Percentiles rank a stretch among this genome's conserved stretches.
phyloP scores from a whole-genome alignment of 768 basidiomycete species.

The Leucocoprinus birnbaumii region DNA sequence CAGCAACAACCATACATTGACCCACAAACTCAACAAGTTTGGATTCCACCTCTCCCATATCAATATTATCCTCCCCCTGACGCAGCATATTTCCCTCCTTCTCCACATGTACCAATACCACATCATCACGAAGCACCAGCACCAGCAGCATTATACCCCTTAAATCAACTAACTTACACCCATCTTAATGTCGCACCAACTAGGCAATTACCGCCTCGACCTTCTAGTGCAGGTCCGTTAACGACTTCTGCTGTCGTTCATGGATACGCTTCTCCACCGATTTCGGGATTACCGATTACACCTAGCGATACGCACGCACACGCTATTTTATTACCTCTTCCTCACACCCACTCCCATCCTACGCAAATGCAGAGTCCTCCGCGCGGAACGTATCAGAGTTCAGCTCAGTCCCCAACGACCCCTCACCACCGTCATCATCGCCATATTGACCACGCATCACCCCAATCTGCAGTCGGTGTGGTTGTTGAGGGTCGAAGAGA shows the following conservation, averaged over 20 bases:
- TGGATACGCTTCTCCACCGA: conserved; percentile 5
- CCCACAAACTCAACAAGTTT: conserved; percentile 39
- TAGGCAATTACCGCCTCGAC: conserved; percentile 27
- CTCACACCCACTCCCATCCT: background rate
- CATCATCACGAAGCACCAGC: background rate
- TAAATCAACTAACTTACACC: conserved; percentile 2
- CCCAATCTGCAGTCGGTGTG: background rate
- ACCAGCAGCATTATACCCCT: background rate
- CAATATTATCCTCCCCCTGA: background rate
- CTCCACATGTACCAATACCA: background rate
- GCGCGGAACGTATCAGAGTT: background rate
- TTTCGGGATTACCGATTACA: conserved; percentile 32
- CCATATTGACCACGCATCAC: background rate
- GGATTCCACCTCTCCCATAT: conserved; percentile 40
- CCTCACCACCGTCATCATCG: background rate
- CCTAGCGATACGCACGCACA: background rate
- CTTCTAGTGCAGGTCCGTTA: conserved; percentile 44
- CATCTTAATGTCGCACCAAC: conserved; percentile 6
- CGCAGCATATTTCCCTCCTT: background rate
- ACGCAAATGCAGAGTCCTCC: background rate
- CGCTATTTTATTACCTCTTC: background rate
- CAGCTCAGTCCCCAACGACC: background rate
- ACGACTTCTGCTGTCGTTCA: background rate
- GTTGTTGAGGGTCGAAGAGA: background rate
- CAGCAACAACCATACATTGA: conserved; percentile 23